A percentile compares a stretch with the other conserved stretches of the same genome.
phyloP scores from a whole-genome alignment of 2,329 filamentous ascomycete genomes.

The Lomentospora prolificans region DNA sequence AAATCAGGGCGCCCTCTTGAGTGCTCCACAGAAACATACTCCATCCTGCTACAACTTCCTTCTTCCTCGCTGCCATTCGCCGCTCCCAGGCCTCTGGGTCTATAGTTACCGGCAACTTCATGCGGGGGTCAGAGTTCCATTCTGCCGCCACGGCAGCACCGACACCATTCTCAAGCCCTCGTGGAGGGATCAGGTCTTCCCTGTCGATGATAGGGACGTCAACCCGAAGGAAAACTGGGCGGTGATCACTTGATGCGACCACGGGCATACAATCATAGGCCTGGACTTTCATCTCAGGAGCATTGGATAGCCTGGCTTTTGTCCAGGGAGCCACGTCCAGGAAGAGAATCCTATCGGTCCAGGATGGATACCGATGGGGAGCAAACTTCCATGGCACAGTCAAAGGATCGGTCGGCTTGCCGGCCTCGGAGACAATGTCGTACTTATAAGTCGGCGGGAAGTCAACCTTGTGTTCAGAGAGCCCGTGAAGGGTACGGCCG shows the following conservation, averaged over 20 bases:
- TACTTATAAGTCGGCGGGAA: slow-evolving; percentile 98
- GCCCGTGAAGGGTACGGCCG: slow-evolving; percentile 64
- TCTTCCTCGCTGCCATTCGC: slow-evolving; percentile 33
- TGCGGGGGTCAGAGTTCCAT: slow-evolving; percentile 28
- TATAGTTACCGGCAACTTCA: slow-evolving; percentile 38
- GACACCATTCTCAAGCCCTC: slow-evolving; percentile 10
- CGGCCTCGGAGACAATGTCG: slow-evolving; percentile 29
- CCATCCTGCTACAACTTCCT: slow-evolving; percentile 41
- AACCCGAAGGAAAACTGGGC: slow-evolving; percentile 66
- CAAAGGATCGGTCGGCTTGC: slow-evolving; percentile 5
- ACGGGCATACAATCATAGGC: slow-evolving; percentile 70
- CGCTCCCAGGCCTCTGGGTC: slow-evolving; percentile 46
- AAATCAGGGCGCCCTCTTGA: slow-evolving; percentile 34
- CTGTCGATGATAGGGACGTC: slow-evolving; percentile 50
- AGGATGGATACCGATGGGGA: slow-evolving; percentile 74
- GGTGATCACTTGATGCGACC: slow-evolving; percentile 77
- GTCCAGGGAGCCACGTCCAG: slow-evolving; percentile 51
- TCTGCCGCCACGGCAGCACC: slow-evolving; percentile 17
- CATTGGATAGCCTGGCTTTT: slow-evolving; percentile 16
- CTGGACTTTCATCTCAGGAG: slow-evolving; percentile 35
- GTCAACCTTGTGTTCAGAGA: slow-evolving; percentile 61
- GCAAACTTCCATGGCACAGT: slow-evolving; percentile 61
- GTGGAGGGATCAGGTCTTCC: slow-evolving; percentile 26
- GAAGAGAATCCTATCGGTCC: slow-evolving; percentile 88
- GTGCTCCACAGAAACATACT: slow-evolving; percentile 46